Conservation (phyloP, 176 grass and related monocot species). For the Juncus inflexus region DNA sequence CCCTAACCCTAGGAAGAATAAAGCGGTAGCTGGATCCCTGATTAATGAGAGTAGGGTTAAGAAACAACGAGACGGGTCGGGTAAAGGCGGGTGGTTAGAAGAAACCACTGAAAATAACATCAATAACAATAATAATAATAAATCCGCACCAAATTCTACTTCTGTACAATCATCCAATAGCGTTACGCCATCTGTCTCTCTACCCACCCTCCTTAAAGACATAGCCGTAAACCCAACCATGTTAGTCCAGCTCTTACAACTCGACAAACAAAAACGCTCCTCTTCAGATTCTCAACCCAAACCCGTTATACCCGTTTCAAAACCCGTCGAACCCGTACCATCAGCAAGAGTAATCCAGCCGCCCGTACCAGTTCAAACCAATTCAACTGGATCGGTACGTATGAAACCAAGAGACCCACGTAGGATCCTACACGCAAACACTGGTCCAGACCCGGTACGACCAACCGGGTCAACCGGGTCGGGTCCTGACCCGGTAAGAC, state of each 20-base stretch:
- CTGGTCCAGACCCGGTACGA: slow-evolving; percentile 48
- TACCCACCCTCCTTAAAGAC: slow-evolving; percentile 62
- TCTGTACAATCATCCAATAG: slow-evolving; percentile 28
- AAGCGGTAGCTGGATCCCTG: slow-evolving; percentile 34
- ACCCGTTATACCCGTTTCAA: slow-evolving; percentile 17
- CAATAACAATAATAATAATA: slow-evolving; percentile 24
- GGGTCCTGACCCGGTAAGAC: slow-evolving; percentile 21
- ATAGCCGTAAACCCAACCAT: slow-evolving; percentile 74
- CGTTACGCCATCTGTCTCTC: slow-evolving; percentile 36
- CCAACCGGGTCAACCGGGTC: slow-evolving; percentile 43
- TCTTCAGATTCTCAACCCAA: slow-evolving; percentile 47
- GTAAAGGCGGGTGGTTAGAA: slow-evolving; percentile 47
- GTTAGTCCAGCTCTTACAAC: slow-evolving; percentile 68
- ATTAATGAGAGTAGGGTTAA: slow-evolving; percentile 46
- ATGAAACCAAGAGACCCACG: slow-evolving; percentile 98
- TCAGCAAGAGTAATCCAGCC: slow-evolving; percentile 30
- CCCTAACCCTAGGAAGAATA: slow-evolving; percentile 42
- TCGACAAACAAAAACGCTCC: slow-evolving; percentile 44
- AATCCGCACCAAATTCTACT: too few relatives aligned
- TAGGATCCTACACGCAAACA: slow-evolving; percentile 53
- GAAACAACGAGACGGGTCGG: slow-evolving; percentile 40
- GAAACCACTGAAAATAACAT: slow-evolving; percentile 37
- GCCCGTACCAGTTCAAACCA: slow-evolving; percentile 28
- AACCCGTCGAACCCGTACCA: slow-evolving; percentile 27
- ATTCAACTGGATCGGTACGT: slow-evolving; percentile 35